Base-by-base conservation (phyloP, 1,139 yeast genomes). In the Yamadazyma triangularis region DNA sequence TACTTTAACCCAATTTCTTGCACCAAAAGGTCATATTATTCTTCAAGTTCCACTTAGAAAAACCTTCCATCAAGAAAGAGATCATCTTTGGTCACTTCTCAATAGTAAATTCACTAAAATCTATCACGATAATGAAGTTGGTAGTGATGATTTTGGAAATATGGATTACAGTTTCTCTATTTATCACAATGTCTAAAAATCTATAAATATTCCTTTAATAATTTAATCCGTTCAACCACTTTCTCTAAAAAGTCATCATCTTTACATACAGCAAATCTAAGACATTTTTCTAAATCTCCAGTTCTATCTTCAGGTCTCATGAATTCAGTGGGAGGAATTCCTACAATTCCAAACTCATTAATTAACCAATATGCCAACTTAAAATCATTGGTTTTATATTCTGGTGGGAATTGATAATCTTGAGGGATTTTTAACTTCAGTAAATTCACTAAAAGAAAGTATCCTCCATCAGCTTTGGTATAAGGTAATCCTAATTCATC, bases 241-340 rank as follows among this genome's bases (percentile, higher is more conserved):
- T 82, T 87, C 41, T 77, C 77, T 44, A 91, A 70, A 39, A 86
- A 68, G 4, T 64, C 66, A 52, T 91, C 94, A 47, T 84, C 96
- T 62, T 91, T 91, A 68, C 98, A 91, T 12, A 91, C 94, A 11
- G 98, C 97, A 57, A 91, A 89, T 53, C 98, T 77, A 40, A 91
- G 66, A 53, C 88, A 77, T 45, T 85, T 82, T 51, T 88, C 95
- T 31, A 91, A 88, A 12, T 80, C 76, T 20, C 85, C 89, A 38
- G 76, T 74, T 54, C 84, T 79, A 27, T 75, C 70, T 8, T 47
- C 48, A 4, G 60, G 58, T 27, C 77, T 73, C 50, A 86, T 78
- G 52, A 91, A 91, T 56, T 89, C 98, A 4, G 96, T 83, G 19
- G 97, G 97, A 9, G 98, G 98, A 44, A 91, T 89, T 4, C 95